phyloP scores from a whole-genome alignment of 148 eudicot genomes.

The Cornus suecica region DNA sequence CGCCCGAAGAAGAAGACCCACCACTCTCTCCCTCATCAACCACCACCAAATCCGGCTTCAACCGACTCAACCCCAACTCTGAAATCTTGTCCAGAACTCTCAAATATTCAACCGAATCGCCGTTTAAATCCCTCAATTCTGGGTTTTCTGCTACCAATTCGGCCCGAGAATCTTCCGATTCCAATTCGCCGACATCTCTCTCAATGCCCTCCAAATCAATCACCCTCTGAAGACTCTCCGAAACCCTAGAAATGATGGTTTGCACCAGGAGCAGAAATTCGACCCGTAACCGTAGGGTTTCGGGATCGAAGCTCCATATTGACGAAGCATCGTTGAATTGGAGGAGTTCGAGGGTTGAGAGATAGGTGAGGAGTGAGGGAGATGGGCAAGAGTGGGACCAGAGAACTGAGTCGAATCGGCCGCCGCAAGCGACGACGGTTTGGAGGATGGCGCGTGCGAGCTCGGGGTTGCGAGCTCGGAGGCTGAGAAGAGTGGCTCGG shows the following conservation, averaged over 20 bases:
- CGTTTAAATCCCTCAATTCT: slow-evolving; percentile 21
- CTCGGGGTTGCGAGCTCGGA: slow-evolving; percentile 65
- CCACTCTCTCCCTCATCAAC: slow-evolving; percentile 20
- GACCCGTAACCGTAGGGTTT: slow-evolving; percentile 46
- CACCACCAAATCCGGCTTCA: slow-evolving; percentile 58
- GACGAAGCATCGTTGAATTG: slow-evolving; percentile 56
- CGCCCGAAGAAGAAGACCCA: slow-evolving; percentile 9
- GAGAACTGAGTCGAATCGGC: slow-evolving; percentile 40
- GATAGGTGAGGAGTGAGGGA: slow-evolving; percentile 64
- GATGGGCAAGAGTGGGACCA: slow-evolving; percentile 64
- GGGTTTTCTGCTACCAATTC: slow-evolving; percentile 9
- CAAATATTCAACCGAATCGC: slow-evolving; percentile 19
- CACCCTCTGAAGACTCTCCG: slow-evolving; percentile 22
- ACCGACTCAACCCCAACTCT: slow-evolving; percentile 57
- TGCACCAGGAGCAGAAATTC: slow-evolving; percentile 67
- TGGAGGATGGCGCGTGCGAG: slow-evolving; percentile 74
- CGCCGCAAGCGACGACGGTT: slow-evolving; percentile 57
- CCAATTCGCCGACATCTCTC: slow-evolving; percentile 13
- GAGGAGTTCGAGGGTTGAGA: slow-evolving; percentile 69
- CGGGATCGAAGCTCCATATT: slow-evolving; percentile 48
- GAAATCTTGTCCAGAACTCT: slow-evolving; percentile 47
- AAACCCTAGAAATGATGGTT: slow-evolving; percentile 45
- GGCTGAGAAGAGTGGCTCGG: slow-evolving; percentile 72
- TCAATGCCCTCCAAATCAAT: slow-evolving; percentile 18
- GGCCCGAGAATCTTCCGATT: not conserved